Evolutionary conservation across 352 stramenopile species (phyloP).

Genomic region (Hyaloperonospora arabidopsidis): DNA sequence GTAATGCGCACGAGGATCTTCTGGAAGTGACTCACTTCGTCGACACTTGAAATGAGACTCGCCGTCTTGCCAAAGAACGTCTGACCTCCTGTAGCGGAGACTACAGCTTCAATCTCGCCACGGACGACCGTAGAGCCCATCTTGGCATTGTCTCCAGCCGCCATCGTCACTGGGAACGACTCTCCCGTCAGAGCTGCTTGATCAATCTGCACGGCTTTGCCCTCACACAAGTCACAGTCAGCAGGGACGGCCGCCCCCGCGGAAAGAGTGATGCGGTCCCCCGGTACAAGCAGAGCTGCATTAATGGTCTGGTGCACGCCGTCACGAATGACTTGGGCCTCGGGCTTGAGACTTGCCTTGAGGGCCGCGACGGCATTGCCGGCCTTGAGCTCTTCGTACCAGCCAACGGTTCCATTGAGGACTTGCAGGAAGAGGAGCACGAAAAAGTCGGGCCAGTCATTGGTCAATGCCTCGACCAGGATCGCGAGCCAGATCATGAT

Average conservation of each 20-base stretch:
- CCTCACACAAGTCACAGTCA: constrained; percentile 83
- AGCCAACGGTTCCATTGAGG: constrained; percentile 59
- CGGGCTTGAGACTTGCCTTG: constrained; percentile 77
- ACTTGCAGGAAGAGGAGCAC: constrained; percentile 68
- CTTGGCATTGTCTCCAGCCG: constrained; percentile 72
- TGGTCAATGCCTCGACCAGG: constrained; percentile 61
- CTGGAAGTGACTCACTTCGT: constrained; percentile 82
- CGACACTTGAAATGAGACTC: constrained; percentile 58
- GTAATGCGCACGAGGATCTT: constrained; percentile 90
- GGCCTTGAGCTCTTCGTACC: constrained; percentile 79
- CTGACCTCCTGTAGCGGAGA: constrained; percentile 81
- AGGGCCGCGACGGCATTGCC: constrained; percentile 81
- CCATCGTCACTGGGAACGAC: constrained; percentile 89
- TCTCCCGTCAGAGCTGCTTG: constrained; percentile 91
- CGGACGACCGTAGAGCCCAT: constrained; percentile 79
- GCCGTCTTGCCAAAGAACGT: constrained; percentile 91
- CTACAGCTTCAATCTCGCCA: constrained; percentile 89
- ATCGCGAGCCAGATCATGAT: constrained; percentile 90
- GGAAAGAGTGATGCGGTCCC: constrained; percentile 88
- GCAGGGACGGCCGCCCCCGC: constrained; percentile 88
- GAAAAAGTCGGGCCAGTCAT: constrained; percentile 50
- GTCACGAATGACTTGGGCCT: constrained; percentile 84
- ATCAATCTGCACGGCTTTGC: constrained; percentile 83
- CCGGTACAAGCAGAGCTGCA: constrained; percentile 87
- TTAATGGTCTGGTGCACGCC: constrained; percentile 85